A percentile compares a stretch with the other conserved stretches of the same genome.
phyloP scores from a whole-genome alignment of 495 filamentous ascomycete species.

The Jackrogersella minutella region DNA sequence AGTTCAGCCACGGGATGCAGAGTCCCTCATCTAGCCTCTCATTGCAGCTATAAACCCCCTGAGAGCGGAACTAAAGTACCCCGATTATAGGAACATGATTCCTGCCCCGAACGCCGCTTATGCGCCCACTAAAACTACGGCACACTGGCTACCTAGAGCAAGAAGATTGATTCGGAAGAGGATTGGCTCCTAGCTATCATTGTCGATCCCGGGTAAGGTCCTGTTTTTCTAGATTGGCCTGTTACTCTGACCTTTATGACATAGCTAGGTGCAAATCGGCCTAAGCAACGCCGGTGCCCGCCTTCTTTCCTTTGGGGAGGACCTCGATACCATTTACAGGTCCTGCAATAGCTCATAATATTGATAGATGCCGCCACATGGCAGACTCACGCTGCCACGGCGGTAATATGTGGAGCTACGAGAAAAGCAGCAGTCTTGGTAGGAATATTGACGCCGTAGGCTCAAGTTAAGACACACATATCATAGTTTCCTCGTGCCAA shows the following conservation, averaged over 20 bases:
- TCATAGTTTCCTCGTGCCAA: not conserved
- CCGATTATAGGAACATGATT: slow-evolving; percentile 18
- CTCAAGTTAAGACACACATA: not conserved
- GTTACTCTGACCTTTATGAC: not conserved
- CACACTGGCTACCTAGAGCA: slow-evolving; percentile 52
- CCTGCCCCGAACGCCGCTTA: slow-evolving; percentile 51
- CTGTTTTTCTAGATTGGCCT: too few species aligned
- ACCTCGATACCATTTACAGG: slow-evolving; percentile 41
- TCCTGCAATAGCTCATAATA: slow-evolving; percentile 45
- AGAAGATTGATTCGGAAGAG: slow-evolving; percentile 50
- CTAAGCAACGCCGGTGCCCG: slow-evolving; percentile 52
- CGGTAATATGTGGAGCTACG: slow-evolving; percentile 41
- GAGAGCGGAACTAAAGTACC: too few species aligned
- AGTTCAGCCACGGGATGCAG: slow-evolving; percentile 41
- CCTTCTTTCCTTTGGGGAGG: slow-evolving; percentile 45
- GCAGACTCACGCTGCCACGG: slow-evolving; percentile 48
- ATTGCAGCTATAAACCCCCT: too few species aligned
- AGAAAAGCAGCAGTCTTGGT: slow-evolving; percentile 12
- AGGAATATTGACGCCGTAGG: not conserved
- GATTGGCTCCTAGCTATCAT: slow-evolving; percentile 47
- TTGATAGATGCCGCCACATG: slow-evolving; percentile 46
- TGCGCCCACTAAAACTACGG: slow-evolving; percentile 49
- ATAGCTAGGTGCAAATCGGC: slow-evolving; percentile 55
- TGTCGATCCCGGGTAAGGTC: slow-evolving; percentile 38
- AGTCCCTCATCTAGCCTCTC: not conserved